These are phyloP conservation scores for Mycena amicta DNA, from an alignment of 768 basidiomycete genomes.

Conservation along the genomic window DNA sequence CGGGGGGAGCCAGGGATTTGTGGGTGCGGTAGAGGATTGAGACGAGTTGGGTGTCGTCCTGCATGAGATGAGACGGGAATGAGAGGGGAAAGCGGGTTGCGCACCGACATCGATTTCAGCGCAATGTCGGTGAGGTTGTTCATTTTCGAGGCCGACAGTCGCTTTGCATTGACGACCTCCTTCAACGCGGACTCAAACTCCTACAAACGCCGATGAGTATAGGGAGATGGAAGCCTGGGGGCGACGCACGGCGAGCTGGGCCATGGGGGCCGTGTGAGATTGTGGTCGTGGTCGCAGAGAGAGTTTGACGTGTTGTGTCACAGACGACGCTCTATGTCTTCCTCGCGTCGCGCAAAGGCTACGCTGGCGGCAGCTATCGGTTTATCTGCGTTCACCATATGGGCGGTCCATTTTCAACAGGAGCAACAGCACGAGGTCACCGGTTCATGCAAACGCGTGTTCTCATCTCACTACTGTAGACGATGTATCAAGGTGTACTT, in stretches of 20 bases:
- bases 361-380: slow-evolving; percentile 71
- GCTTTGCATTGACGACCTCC: slow-evolving; percentile 80
- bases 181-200: slow-evolving; percentile 81
- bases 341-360: slow-evolving; percentile 73
- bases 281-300: slow-evolving; percentile 1
- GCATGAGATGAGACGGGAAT: slow-evolving; percentile 8
- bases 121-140: slow-evolving; percentile 73
- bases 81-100: slow-evolving; percentile 25
- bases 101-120: slow-evolving; percentile 75
- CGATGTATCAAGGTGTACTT: slow-evolving; percentile 89
- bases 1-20: slow-evolving; percentile 65
- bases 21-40: slow-evolving; percentile 89
- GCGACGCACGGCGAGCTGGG: slow-evolving; percentile 9
- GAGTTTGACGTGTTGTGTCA: slow-evolving; percentile 25
- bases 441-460: slow-evolving; percentile 17
- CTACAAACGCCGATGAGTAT: slow-evolving; percentile 40
- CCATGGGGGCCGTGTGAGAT: slow-evolving; percentile 4
- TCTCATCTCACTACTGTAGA: slow-evolving; percentile 44
- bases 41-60: slow-evolving; percentile 88
- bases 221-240: slow-evolving; percentile 9
- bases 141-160: slow-evolving; percentile 88
- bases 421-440: slow-evolving; percentile 78
- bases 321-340: neutral
- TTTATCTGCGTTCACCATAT: slow-evolving; percentile 72
- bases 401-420: slow-evolving; percentile 89